Percentiles rank a stretch among this genome's conserved stretches.
Evolutionary conservation across 2,329 filamentous ascomycete genomes (phyloP).

Genomic region (Cladosporium sp.): DNA sequence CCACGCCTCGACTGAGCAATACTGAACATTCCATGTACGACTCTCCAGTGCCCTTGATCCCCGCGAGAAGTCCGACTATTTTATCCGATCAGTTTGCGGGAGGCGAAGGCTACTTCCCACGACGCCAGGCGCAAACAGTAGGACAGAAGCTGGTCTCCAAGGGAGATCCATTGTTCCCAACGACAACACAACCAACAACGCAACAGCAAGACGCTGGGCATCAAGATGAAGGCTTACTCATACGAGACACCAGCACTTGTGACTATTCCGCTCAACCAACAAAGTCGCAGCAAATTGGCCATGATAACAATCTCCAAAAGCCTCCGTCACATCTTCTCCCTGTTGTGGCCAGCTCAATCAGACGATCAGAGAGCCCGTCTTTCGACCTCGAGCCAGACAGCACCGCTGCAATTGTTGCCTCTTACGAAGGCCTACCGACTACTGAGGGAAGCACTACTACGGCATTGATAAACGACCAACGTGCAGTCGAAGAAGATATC

Average conservation of each 20-base stretch:
- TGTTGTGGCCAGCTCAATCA: not conserved
- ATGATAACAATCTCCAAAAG: not conserved
- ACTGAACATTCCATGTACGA: not conserved
- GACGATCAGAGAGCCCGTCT: constrained; percentile 1
- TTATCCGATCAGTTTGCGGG: not conserved
- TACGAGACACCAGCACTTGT: not conserved
- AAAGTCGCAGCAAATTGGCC: no score
- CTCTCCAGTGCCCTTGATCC: not conserved
- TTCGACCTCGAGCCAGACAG: not conserved
- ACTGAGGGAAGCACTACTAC: not conserved
- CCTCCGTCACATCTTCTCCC: not conserved
- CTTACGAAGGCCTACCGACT: not conserved
- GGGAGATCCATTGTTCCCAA: not conserved
- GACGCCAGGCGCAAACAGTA: no score
- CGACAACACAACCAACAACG: not conserved
- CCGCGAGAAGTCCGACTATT: not conserved
- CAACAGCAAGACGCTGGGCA: not conserved
- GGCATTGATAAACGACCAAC: not conserved
- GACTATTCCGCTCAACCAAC: no score
- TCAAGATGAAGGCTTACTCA: not conserved
- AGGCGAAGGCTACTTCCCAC: no score
- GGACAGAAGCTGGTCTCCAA: no score
- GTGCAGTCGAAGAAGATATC: not conserved
- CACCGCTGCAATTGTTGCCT: not conserved
- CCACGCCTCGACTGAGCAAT: not conserved